A percentile compares a stretch with the other conserved stretches of the same genome.
Conservation (phyloP, 768 basidiomycete species). For the Mrakia gelida region DNA sequence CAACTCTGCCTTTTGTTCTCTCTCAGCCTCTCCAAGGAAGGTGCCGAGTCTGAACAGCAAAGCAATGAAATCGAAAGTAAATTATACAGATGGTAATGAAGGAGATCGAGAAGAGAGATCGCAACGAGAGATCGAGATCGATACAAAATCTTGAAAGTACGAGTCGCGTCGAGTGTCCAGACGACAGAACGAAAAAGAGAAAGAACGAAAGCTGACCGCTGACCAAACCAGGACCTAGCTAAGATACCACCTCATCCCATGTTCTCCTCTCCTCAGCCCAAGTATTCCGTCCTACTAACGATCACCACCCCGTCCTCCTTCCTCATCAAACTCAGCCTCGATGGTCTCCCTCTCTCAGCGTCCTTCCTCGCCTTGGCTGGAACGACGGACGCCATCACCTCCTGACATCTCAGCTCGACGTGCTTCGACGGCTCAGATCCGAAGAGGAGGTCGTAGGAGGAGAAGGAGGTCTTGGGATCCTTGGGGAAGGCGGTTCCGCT, state of each 20-base stretch:
- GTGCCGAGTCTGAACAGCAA: too few relatives aligned
- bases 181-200: too few relatives aligned
- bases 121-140: too few relatives aligned
- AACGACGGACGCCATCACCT: neutral
- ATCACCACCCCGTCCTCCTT: neutral
- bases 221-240: too few relatives aligned
- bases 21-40: too few relatives aligned
- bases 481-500: constrained; percentile 19
- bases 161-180: too few relatives aligned
- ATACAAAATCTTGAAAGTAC: too few relatives aligned
- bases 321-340: neutral
- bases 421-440: neutral
- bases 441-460: constrained; percentile 22
- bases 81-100: too few relatives aligned
- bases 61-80: too few relatives aligned
- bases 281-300: neutral
- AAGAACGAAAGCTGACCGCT: neutral
- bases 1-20: too few relatives aligned
- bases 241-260: constrained; percentile 40
- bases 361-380: neutral
- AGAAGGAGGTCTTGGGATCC: constrained; percentile 1
- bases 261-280: constrained; percentile 68
- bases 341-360: neutral
- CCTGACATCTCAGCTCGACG: constrained; percentile 22
- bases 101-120: too few relatives aligned